phyloP scores from a whole-genome alignment of 1,139 yeast genomes.

The Yamadazyma trypodendri region DNA sequence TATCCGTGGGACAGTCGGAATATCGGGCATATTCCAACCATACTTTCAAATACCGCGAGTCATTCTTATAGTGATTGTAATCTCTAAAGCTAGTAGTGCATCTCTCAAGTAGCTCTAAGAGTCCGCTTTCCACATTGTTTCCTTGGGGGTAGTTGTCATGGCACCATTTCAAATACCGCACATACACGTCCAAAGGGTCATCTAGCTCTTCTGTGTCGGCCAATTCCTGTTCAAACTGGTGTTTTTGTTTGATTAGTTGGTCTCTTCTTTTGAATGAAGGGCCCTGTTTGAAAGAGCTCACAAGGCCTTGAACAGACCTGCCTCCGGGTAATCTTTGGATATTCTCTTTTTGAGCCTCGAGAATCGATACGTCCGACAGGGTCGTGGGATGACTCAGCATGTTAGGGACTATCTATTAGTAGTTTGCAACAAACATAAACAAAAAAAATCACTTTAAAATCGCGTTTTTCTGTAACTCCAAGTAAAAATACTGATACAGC shows the following conservation, averaged over 20 bases:
- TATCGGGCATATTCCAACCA: slow-evolving; percentile 78
- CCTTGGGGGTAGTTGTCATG: slow-evolving; percentile 69
- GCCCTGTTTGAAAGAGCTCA: slow-evolving; percentile 35
- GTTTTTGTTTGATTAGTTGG: slow-evolving; percentile 21
- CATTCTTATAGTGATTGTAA: slow-evolving; percentile 68
- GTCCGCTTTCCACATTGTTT: slow-evolving; percentile 61
- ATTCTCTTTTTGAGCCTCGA: slow-evolving; percentile 80
- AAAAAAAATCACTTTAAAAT: background rate
- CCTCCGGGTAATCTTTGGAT: slow-evolving; percentile 71
- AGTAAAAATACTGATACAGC: background rate
- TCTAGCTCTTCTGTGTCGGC: slow-evolving; percentile 58
- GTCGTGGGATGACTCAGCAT: background rate
- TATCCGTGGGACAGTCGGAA: slow-evolving; percentile 69
- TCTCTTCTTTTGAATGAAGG: slow-evolving; percentile 22
- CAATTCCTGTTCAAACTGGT: slow-evolving; percentile 44
- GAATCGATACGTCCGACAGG: slow-evolving; percentile 33
- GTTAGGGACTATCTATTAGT: background rate
- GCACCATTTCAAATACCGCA: slow-evolving; percentile 75
- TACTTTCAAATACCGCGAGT: slow-evolving; percentile 71
- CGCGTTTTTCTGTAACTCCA: background rate
- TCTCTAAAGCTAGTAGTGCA: slow-evolving; percentile 74
- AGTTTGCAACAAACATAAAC: background rate
- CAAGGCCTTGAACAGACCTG: slow-evolving; percentile 62
- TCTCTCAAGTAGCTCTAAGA: slow-evolving; percentile 64
- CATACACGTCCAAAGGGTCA: slow-evolving; percentile 75